Conservation (phyloP, 176 grass and related monocot species). For the Hyparrhenia diplandra region DNA sequence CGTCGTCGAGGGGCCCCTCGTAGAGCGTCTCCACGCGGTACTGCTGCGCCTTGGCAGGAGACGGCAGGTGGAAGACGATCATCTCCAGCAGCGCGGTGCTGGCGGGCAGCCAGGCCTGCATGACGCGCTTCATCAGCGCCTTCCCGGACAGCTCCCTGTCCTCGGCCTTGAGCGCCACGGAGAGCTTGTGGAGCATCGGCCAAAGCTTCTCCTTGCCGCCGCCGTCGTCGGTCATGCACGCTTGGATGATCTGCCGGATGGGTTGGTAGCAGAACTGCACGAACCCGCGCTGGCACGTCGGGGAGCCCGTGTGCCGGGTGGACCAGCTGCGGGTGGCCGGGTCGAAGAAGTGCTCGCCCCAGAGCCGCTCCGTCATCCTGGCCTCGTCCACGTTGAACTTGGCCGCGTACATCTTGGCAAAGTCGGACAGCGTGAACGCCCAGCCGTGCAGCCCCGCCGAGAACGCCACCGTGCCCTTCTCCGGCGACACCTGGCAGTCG, state of each 20-base stretch:
- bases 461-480: not conserved
- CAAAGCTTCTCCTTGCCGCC: not conserved
- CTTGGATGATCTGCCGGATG: not conserved
- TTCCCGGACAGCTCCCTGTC: not conserved
- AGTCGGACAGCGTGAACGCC: not conserved
- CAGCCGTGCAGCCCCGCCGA: not conserved
- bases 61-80: not conserved
- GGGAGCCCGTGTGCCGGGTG: not conserved
- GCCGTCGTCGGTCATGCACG: not conserved
- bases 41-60: not conserved
- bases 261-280: not conserved
- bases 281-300: not conserved
- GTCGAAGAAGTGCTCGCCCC: not conserved
- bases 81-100: not conserved
- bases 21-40: not conserved
- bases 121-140: not conserved
- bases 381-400: not conserved
- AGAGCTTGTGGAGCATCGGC: not conserved
- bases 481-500: not conserved
- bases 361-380: not conserved
- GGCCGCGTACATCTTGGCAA: not conserved
- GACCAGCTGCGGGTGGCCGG: not conserved
- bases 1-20: not conserved
- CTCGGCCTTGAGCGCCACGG: not conserved
- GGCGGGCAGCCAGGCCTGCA: not conserved